A percentile compares a stretch with the other conserved stretches of the same genome.
These are phyloP conservation scores for Durio zibethinus DNA, from an alignment of 345 rosid species.

Conservation along the genomic window DNA sequence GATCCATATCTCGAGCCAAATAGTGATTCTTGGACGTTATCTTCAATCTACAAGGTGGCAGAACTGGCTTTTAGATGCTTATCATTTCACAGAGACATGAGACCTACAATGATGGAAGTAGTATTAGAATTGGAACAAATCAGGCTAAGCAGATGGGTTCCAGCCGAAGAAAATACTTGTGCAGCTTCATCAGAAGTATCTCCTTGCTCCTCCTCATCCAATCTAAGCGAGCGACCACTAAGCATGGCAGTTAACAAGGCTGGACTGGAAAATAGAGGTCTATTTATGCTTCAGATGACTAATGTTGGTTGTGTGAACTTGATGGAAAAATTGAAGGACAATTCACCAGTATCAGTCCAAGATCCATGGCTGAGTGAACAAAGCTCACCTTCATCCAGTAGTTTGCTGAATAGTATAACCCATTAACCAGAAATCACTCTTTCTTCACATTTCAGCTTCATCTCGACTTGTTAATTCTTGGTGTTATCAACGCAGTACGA, in stretches of 20 bases:
- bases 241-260: slow-evolving; percentile 10
- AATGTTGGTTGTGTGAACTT: slow-evolving; percentile 20
- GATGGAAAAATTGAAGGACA: slow-evolving; percentile 20
- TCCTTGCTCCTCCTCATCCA: slow-evolving; percentile 27
- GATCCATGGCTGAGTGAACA: slow-evolving; percentile 49
- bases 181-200: slow-evolving; percentile 22
- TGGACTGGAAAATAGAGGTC: slow-evolving; percentile 11
- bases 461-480: neutral
- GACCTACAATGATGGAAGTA: slow-evolving; percentile 68
- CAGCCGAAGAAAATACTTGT: slow-evolving; percentile 21
- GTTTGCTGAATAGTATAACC: slow-evolving; percentile 29
- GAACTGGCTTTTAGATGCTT: slow-evolving; percentile 80
- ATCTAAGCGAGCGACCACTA: slow-evolving; percentile 31
- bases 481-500: neutral
- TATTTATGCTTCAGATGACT: slow-evolving; percentile 4
- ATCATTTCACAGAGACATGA: slow-evolving; percentile 58
- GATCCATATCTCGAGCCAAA: slow-evolving; percentile 46
- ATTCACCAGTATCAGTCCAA: slow-evolving; percentile 40
- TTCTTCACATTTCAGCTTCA: slow-evolving; percentile 6
- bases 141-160: slow-evolving; percentile 25
- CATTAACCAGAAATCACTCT: slow-evolving; percentile 19
- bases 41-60: slow-evolving; percentile 44
- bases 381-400: slow-evolving; percentile 54
- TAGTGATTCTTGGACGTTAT: slow-evolving; percentile 38
- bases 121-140: slow-evolving; percentile 49